Base-by-base conservation (phyloP, 164 flowering plant species). In the Vitis riparia region DNA sequence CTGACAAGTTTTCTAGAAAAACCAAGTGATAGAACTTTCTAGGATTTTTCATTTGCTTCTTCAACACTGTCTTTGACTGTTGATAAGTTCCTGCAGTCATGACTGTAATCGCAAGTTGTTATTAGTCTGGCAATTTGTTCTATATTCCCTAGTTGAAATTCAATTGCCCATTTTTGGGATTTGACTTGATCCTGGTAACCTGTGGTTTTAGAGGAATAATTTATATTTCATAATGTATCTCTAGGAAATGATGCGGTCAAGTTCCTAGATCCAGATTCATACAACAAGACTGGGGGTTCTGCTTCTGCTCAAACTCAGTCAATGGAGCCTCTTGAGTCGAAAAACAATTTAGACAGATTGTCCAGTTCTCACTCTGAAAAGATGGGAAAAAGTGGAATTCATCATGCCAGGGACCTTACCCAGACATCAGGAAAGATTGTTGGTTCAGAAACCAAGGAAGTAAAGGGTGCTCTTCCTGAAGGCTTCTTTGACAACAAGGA, bases 401-500 rank as follows among this genome's bases (percentile, higher is more conserved):
- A 63, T 71, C 68, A 78, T 9, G 53, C 75, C 17, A 17, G 23
- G 64, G 80, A 80, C 64, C 73, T 23, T 27, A 29, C 48, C 59
- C 73, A 72, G 48, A 50, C 65, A 51, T 52, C 80, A 37, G 48
- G 63, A 50, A 66, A 75, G 50, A 48, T 19, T 9, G 69, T 63
- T 71, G 80, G 32, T 70, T 63, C 86, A 65, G 88, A 88, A 68
- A 63, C 68, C 65, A 87, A 83, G 83, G 88, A 82, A 75, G 75
- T 37, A 17, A 86, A 84, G 78, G 92, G 92, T 73, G 88, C 85
- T 63, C 87, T 92, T 30, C 99, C 98, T 65, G 90, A 82, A 77
- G 99, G 99, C 30, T 94, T 94, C 80, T 94, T 91, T 80, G 99
- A 94, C 75, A 82, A 90, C 83, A 91, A 91, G 76, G 98, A 94